Base-by-base conservation (phyloP, 2,329 filamentous ascomycete genomes). In the Diaporthe humulicola region DNA sequence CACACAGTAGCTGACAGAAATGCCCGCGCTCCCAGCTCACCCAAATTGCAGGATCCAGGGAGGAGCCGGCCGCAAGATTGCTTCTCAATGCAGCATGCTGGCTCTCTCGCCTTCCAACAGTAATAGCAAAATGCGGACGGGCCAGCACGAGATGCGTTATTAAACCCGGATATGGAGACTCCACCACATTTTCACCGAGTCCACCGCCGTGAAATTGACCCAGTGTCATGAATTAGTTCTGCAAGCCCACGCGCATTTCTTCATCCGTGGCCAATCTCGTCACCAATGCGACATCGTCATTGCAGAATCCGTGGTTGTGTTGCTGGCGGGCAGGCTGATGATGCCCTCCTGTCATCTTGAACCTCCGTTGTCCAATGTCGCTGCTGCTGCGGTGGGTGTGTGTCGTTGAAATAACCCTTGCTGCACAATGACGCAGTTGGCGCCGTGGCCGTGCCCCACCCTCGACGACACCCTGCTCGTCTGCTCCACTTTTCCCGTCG, bases 341-440 rank as follows among this genome's bases (percentile, higher is more conserved):
- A 22, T 48, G 66, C 54, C 70, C 17, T 17, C 57, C 38, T 40
- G 36, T 25, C 38, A 52, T 56, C 25, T 57, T n/a, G 28, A 54
- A 54, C 33, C n/a, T 14, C 15, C 12, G n/a, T n/a, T n/a, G n/a
- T n/a, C n/a, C n/a, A n/a, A n/a, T 30, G 52, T n/a, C 36, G 54
- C 48, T 71, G 70, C 57, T 38, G 64, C 70, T 61, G 70, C 70
- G 70, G 70, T 70, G 73, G 73, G 73, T 69, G 73, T 69, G 73
- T 75, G 73, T 75, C 73, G 73, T 75, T 70, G 73, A 75, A 75
- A 73, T 75, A 75, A 70, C 61, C 73, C 73, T 75, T 70, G 60
- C 54, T 69, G 73, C 52, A 60, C 45, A 42, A 54, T 75, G 73
- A 75, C 73, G 73, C 72, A 69, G 70, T 67, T 72, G 73, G 76